phyloP scores from a whole-genome alignment of 2,329 filamentous ascomycete genomes.

The Coniella vitis region DNA sequence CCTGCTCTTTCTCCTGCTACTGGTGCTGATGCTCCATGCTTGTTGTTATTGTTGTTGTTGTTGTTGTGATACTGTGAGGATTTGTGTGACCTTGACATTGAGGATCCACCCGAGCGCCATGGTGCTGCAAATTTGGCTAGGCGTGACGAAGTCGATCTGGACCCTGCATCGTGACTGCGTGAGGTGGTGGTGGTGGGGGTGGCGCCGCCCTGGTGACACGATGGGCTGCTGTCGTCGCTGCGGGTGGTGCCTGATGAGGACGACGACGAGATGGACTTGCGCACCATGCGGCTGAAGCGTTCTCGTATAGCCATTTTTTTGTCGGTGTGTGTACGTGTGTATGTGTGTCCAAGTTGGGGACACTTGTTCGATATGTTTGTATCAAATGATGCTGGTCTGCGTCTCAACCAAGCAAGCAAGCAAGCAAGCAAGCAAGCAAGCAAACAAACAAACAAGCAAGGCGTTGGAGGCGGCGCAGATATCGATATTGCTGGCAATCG shows the following conservation, averaged over 20 bases:
- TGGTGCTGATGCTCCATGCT: neutral
- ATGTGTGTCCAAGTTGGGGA: too few relatives aligned
- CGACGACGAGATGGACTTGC: constrained; percentile 10
- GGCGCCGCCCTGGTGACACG: neutral
- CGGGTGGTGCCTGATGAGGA: constrained; percentile 5
- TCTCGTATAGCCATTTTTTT: constrained; percentile 13
- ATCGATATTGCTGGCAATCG: too few relatives aligned
- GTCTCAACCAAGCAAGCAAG: too few relatives aligned
- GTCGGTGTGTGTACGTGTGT: neutral
- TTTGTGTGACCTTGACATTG: neutral
- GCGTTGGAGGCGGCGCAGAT: too few relatives aligned
- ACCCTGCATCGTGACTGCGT: too few relatives aligned
- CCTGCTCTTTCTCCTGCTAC: constrained; percentile 15
- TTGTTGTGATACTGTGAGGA: neutral
- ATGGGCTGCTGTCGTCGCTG: neutral
- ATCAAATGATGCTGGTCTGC: too few relatives aligned
- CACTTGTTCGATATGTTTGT: too few relatives aligned
- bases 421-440: too few relatives aligned
- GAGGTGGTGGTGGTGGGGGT: neutral
- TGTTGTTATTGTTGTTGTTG: neutral
- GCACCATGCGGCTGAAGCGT: constrained; percentile 12
- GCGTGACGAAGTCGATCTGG: neutral
- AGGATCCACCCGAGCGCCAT: constrained; percentile 7
- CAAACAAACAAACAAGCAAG: too few relatives aligned
- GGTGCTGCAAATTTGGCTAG: constrained; percentile 5